phyloP scores from a whole-genome alignment of 106 monocot genomes.

The Dendrobium huoshanense region DNA sequence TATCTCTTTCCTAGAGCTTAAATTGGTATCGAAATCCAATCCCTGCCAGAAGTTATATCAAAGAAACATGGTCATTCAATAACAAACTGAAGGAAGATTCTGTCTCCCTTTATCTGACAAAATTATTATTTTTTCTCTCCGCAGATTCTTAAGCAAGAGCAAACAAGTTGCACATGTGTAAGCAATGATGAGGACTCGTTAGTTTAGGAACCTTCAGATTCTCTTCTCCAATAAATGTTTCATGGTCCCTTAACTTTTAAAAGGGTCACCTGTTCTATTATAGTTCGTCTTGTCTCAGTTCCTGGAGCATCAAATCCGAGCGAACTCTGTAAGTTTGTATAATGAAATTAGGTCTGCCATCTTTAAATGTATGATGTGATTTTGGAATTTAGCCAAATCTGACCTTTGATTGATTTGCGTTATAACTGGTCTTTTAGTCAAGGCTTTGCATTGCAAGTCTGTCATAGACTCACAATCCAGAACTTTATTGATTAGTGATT shows the following conservation, averaged over 20 bases:
- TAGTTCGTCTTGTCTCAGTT: neutral
- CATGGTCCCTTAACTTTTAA: neutral
- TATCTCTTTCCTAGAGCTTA: too few species aligned
- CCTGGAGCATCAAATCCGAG: neutral
- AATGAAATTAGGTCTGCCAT: neutral
- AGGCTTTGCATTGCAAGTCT: neutral
- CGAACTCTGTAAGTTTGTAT: neutral
- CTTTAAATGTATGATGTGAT: neutral
- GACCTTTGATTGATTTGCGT: neutral
- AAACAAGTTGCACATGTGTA: constrained; percentile 8
- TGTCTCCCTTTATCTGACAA: neutral
- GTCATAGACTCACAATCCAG: neutral
- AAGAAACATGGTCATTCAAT: neutral
- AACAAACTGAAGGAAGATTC: neutral
- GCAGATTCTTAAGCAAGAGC: constrained; percentile 9
- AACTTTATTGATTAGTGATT: neutral
- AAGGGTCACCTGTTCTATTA: neutral
- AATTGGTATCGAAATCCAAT: too few species aligned
- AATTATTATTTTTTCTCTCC: neutral
- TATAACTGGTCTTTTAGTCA: neutral
- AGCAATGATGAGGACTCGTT: neutral
- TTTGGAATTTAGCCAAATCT: neutral
- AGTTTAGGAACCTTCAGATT: neutral
- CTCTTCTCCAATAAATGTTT: neutral
- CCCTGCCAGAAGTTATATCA: too few species aligned